Percentiles rank a stretch among this genome's conserved stretches.
These are phyloP conservation scores for Lumnitzera racemosa DNA, from an alignment of 345 rosid species.

Conservation along the genomic window DNA sequence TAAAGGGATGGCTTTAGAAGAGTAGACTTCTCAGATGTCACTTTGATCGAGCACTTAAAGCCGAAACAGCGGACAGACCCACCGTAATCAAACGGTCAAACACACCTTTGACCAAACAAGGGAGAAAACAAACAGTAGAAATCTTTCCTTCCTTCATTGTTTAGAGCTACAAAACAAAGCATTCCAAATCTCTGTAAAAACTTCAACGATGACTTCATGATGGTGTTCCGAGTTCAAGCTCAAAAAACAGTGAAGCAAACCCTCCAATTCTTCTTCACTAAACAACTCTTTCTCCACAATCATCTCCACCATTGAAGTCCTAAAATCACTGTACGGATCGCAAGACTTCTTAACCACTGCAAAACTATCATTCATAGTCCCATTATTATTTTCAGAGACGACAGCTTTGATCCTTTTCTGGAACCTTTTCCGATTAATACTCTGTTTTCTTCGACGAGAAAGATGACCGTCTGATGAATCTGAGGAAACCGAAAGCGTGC, in stretches of 20 bases:
- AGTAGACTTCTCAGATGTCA: too few relatives aligned
- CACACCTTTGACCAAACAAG: too few relatives aligned
- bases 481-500: conserved; percentile 53
- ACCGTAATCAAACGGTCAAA: too few relatives aligned
- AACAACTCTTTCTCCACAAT: conserved; percentile 69
- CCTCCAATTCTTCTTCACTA: conserved; percentile 44
- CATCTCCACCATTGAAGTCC: conserved; percentile 83
- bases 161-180: conserved; percentile 40
- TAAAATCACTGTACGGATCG: conserved; percentile 64
- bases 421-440: background rate
- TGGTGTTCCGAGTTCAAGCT: conserved; percentile 59
- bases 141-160: too few relatives aligned
- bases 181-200: conserved; percentile 59
- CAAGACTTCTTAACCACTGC: conserved; percentile 80
- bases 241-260: conserved; percentile 67
- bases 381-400: conserved; percentile 13
- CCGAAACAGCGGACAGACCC: too few relatives aligned
- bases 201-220: conserved; percentile 55
- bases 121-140: too few relatives aligned
- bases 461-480: conserved; percentile 20
- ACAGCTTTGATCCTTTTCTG: conserved; percentile 11
- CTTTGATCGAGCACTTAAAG: too few relatives aligned
- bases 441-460: conserved; percentile 6
- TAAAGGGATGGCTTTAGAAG: too few relatives aligned
- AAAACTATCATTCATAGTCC: conserved; percentile 53